These are phyloP conservation scores for Phytophthora vignae DNA, from an alignment of 352 stramenopile species.

Conservation along the genomic window DNA sequence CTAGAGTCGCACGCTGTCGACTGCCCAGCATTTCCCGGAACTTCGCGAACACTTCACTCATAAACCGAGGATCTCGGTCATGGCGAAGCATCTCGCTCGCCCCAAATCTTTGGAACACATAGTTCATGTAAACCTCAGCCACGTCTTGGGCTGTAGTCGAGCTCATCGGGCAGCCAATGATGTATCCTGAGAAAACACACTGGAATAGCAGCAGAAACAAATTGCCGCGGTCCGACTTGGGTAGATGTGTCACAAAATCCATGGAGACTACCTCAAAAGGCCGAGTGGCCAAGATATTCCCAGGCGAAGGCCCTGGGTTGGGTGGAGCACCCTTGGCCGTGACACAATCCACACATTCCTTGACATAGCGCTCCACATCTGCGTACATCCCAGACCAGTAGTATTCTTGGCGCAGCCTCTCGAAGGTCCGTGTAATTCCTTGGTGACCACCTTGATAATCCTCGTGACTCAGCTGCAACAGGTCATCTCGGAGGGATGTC, in stretches of 20 bases:
- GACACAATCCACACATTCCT: too few species aligned
- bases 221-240: slow-evolving; percentile 1
- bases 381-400: too few species aligned
- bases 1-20: too few species aligned
- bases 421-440: too few species aligned
- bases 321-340: too few species aligned
- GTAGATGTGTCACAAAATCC: slow-evolving; percentile 22
- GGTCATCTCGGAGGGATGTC: too few species aligned
- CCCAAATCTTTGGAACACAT: slow-evolving; percentile 35
- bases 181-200: slow-evolving; percentile 6
- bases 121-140: slow-evolving; percentile 30
- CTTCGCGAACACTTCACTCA: too few species aligned
- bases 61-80: slow-evolving; percentile 13
- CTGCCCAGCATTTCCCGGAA: too few species aligned
- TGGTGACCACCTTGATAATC: too few species aligned
- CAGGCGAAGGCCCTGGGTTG: slow-evolving; percentile 3
- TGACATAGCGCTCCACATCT: too few species aligned
- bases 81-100: slow-evolving; percentile 29
- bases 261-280: slow-evolving; percentile 20
- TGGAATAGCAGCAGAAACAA: slow-evolving; percentile 8
- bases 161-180: slow-evolving; percentile 32
- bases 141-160: slow-evolving; percentile 21
- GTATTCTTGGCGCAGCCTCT: too few species aligned
- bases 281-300: slow-evolving; percentile 5
- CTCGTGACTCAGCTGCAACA: too few species aligned